Evolutionary conservation across 2,329 filamentous ascomycete species (phyloP), one percentile per base, ranked within the genome.

Genomic region (Sporothrix brunneoviolacea): DNA sequence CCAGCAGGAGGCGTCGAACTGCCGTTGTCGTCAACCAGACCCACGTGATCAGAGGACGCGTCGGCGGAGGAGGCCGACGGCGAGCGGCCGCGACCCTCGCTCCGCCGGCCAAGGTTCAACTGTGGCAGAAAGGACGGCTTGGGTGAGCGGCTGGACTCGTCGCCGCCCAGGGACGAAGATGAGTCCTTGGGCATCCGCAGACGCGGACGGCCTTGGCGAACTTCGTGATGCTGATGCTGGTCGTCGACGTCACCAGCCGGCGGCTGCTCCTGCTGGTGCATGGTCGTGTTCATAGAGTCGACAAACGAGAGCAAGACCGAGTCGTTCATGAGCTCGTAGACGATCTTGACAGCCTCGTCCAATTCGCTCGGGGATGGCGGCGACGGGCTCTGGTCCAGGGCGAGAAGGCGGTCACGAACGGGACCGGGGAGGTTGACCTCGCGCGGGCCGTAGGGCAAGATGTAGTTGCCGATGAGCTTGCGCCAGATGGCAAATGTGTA

Each of bases 261-360:
- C 10, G 65, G 67, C 46, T 59, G 27, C 13, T 48, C 38, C 33
- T 48, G 33, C 15, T 39, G 37, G 2, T 51, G 52, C 27, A 32
- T 39, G 4, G 39, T 27, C 2, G 70, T 62, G 5, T 69, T 61
- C n/a, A 78, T 68, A 0, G 77, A 79, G 55, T 95, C 91, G 48
- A 97, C 76, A 64, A 97, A 98, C 0, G 91, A 91, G 1, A 95
- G 83, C 46, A 97, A 75, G 0, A 97, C 88, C 4, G 91, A 96
- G 65, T 97, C 93, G 61, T 95, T 94, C 91, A 98, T 97, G 50
- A 98, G 74, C 59, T 97, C 93, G 65, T 91, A 91, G 36, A 96
- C 88, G 54, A 95, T 94, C 55, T 80, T 79, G 21, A 95, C 86
- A 18, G 93, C 90, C 45, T 87, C 79, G 54, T 94, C 86, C 15